phyloP scores from a whole-genome alignment of 768 basidiomycete species.

The Amanita subjunquillea region DNA sequence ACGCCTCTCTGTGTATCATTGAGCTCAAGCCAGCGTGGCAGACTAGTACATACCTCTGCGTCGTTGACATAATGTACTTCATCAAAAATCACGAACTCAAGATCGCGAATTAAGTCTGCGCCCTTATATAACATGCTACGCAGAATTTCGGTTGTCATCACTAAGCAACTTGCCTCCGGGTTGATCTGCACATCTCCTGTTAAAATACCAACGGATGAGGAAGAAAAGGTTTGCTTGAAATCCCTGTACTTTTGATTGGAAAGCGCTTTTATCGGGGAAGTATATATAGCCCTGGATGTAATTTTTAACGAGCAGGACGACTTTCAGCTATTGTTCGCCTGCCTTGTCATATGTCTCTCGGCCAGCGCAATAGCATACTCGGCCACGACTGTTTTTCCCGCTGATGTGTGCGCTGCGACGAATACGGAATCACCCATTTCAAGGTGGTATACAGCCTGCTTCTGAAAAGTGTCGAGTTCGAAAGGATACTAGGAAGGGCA shows the following conservation, averaged over 20 bases:
- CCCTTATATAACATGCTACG: constrained; percentile 99
- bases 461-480: constrained; percentile 96
- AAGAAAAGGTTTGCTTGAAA: constrained; percentile 93
- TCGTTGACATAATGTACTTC: constrained; percentile 99
- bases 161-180: constrained; percentile 91
- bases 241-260: constrained; percentile 99
- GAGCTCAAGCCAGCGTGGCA: constrained; percentile 1
- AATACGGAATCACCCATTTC: constrained; percentile 98
- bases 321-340: neutral
- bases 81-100: constrained; percentile 99
- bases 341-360: constrained; percentile 99
- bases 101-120: constrained; percentile 95
- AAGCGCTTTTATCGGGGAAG: constrained; percentile 96
- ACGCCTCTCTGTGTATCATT: constrained; percentile 69
- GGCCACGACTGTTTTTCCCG: constrained; percentile 97
- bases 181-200: constrained; percentile 99
- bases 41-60: constrained; percentile 59
- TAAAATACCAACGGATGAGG: constrained; percentile 86
- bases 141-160: constrained; percentile 98
- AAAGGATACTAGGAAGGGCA: constrained; percentile 75
- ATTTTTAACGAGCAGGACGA: constrained; percentile 7
- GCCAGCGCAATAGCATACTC: constrained; percentile 98
- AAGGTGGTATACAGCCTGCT: constrained; percentile 95
- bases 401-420: constrained; percentile 99
- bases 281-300: constrained; percentile 81